Evolutionary conservation across 257 asterid species (phyloP).

Genomic region (Ophiorrhiza pumila): DNA sequence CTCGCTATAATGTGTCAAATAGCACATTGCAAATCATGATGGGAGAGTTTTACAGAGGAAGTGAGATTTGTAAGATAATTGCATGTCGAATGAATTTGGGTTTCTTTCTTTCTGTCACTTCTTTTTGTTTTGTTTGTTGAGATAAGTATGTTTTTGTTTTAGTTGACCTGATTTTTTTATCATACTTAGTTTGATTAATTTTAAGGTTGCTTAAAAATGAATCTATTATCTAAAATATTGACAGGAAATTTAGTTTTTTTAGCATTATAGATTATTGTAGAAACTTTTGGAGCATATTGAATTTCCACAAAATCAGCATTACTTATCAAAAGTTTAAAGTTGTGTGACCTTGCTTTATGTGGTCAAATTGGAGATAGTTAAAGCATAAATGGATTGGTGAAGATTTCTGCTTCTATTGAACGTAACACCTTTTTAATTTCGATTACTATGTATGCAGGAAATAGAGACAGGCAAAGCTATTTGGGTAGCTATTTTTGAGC

Average conservation of each 20-base stretch:
- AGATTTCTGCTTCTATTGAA: not conserved
- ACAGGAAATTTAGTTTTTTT: not conserved
- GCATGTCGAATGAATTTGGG: not conserved
- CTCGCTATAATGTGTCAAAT: conserved; percentile 86
- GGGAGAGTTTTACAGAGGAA: conserved; percentile 74
- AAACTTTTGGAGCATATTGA: not conserved
- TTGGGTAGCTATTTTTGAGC: conserved; percentile 65
- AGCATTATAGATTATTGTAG: not conserved
- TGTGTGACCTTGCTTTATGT: not conserved
- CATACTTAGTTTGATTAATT: too few species aligned
- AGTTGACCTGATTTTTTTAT: too few species aligned
- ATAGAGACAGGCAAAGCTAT: conserved; percentile 57
- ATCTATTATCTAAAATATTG: not conserved
- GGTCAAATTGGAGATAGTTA: not conserved
- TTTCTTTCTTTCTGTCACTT: not conserved
- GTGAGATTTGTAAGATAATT: conserved; percentile 70
- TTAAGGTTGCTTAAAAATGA: too few species aligned
- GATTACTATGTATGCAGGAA: conserved; percentile 36
- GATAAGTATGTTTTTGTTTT: not conserved
- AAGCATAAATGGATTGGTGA: not conserved
- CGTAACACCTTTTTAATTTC: conserved; percentile 9
- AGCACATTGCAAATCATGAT: conserved; percentile 83
- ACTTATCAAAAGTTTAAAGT: not conserved
- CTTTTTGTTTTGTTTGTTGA: not conserved
- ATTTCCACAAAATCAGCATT: not conserved